Conservation (phyloP, 1,284 basidiomycete species). For the Cutaneotrichosporon cavernicola region DNA sequence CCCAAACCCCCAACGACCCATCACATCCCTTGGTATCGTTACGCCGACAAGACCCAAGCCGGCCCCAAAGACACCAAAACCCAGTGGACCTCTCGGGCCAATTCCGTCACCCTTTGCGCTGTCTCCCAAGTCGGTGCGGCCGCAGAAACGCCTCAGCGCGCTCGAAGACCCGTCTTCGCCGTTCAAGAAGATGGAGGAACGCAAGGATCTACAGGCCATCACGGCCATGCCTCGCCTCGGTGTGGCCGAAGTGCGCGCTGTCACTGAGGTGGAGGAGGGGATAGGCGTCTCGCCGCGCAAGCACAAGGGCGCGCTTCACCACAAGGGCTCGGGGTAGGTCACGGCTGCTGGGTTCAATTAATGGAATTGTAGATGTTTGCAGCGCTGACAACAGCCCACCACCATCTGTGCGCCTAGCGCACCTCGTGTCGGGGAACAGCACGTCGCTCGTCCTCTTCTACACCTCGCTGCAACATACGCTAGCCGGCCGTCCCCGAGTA, state of each 20-base stretch:
- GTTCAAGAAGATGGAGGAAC: slow-evolving; percentile 9
- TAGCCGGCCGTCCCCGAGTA: slow-evolving; percentile 23
- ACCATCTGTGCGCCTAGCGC: slow-evolving; percentile 24
- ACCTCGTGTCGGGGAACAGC: slow-evolving; percentile 23
- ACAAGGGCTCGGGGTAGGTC: slow-evolving; percentile 37
- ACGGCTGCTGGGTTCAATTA: no score
- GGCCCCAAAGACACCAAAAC: background rate
- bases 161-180: slow-evolving; percentile 13
- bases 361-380: background rate
- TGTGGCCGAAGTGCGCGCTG: slow-evolving; percentile 10
- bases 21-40: background rate
- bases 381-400: slow-evolving; percentile 18
- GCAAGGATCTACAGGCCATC: slow-evolving; percentile 9
- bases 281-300: slow-evolving; percentile 45
- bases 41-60: background rate
- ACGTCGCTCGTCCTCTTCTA: slow-evolving; percentile 46
- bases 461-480: slow-evolving; percentile 38
- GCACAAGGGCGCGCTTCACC: slow-evolving; percentile 30
- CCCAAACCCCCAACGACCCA: background rate
- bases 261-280: slow-evolving; percentile 33
- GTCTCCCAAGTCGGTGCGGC: background rate
- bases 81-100: background rate
- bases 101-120: background rate
- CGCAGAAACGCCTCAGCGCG: slow-evolving; percentile 7
- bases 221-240: slow-evolving; percentile 10